phyloP scores from a whole-genome alignment of 2,329 filamentous ascomycete species.

The Cladosporium sp. region DNA sequence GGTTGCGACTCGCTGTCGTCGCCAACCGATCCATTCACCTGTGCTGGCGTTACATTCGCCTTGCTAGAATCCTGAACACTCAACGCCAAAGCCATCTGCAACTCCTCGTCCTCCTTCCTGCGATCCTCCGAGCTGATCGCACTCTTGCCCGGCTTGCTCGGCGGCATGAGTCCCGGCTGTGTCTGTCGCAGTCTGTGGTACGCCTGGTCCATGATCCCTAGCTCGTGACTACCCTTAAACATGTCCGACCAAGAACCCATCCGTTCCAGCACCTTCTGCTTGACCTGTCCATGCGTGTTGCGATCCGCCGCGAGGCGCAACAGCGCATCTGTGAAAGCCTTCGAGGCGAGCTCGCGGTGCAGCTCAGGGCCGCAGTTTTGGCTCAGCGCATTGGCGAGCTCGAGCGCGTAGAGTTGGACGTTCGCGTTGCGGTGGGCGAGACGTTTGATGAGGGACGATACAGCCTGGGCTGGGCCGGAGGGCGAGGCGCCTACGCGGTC shows the following conservation, averaged over 20 bases:
- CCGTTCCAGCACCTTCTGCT: constrained; percentile 92
- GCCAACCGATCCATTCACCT: constrained; percentile 24
- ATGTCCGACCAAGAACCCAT: constrained; percentile 97
- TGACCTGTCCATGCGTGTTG: constrained; percentile 95
- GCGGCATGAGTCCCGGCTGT: constrained; percentile 77
- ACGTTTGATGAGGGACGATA: constrained; percentile 87
- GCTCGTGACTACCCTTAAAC: constrained; percentile 83
- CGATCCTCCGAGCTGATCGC: constrained; percentile 86
- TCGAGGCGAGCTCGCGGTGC: constrained; percentile 85
- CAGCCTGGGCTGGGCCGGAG: constrained; percentile 51
- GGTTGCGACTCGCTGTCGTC: constrained; percentile 39
- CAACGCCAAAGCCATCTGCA: constrained; percentile 92
- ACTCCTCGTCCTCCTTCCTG: constrained; percentile 93
- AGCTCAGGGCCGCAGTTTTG: constrained; percentile 87
- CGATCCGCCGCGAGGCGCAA: constrained; percentile 86
- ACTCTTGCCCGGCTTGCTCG: constrained; percentile 90
- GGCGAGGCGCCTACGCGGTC: constrained; percentile 39
- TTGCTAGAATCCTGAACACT: constrained; percentile 81
- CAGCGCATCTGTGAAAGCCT: constrained; percentile 91
- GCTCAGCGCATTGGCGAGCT: constrained; percentile 87
- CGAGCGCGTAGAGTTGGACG: constrained; percentile 91
- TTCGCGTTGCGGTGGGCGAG: constrained; percentile 93
- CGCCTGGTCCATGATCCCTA: constrained; percentile 96
- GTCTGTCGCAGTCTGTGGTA: constrained; percentile 78
- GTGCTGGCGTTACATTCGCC: constrained; percentile 39